Base-by-base conservation (phyloP, 345 rosid genomes). In the Cardamine chenopodiifolia region DNA sequence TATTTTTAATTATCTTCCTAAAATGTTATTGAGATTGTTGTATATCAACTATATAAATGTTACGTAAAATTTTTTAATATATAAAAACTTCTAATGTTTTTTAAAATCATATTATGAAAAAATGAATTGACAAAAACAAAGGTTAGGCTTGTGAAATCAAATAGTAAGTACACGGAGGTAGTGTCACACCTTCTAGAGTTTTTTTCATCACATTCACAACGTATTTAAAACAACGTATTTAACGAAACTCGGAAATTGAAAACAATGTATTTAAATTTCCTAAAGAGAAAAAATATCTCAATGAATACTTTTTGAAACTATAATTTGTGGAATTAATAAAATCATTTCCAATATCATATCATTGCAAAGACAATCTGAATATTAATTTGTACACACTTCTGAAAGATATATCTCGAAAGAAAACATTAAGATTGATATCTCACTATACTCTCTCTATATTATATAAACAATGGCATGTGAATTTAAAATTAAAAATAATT, bases 351-450 rank as follows among this genome's bases (percentile, higher is more conserved):
- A 66, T 53, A 72, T 62, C 62, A 66, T 53, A 72, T 62, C 62
- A 63, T 29, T 63, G 66, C 78, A 65, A 65, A 73, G 8, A 68
- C 56, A 37, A n/a, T 49, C 11, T 49, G n/a, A 75, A 29, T 39
- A 37, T 37, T 42, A 32, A 54, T 76, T 69, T 76, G 52, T 62
- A 76, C 75, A 76, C 75, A 70, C 53, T 62, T 76, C 6, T 69
- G 54, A 23, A 40, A 40, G 6, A 67, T 3, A 59, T 48, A 52
- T 67, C 45, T 74, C 15, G 2, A 66, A 61, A 20, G 25, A 54
- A 75, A 53, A 35, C 70, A 69, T 42, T 54, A 37, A 13, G 63
- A 50, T 62, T 44, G 25, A 54, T 25, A 54, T 54, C 11, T 68
- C 57, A 62, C 64, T 70, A 62, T 62, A 62, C 15, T 35, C 32